These are phyloP conservation scores for Mortierella sp. DNA, from an alignment of 371 early-diverging fungal species.

Conservation along the genomic window DNA sequence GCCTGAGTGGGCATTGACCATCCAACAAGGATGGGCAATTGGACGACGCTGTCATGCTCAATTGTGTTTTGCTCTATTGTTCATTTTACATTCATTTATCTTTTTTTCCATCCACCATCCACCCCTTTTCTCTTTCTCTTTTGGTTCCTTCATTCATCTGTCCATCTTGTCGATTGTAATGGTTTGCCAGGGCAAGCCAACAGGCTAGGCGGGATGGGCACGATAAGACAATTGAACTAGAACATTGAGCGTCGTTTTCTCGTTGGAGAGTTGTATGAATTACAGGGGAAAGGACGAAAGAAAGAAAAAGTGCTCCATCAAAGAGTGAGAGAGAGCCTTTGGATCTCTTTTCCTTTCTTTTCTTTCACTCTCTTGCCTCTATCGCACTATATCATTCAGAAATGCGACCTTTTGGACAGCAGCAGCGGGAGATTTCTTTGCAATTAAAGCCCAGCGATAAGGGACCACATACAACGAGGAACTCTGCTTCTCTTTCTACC, in stretches of 20 bases:
- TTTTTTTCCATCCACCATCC: not conserved
- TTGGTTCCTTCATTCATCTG: not conserved
- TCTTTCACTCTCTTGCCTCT: not conserved
- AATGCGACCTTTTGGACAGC: not conserved
- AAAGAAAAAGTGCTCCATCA: not conserved
- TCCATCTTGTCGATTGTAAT: not conserved
- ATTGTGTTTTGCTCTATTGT: not conserved
- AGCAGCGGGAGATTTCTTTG: not conserved
- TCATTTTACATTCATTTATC: not conserved
- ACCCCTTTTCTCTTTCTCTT: not conserved
- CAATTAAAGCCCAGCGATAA: constrained; percentile 4
- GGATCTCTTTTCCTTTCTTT: not conserved
- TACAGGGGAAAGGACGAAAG: not conserved
- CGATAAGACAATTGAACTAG: not conserved
- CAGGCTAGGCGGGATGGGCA: not conserved
- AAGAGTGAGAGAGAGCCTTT: not conserved
- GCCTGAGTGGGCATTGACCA: not conserved
- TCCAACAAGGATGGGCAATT: not conserved
- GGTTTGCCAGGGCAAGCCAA: not conserved
- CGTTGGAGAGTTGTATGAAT: not conserved
- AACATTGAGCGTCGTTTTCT: not conserved
- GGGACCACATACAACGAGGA: not conserved
- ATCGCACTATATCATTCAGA: not conserved
- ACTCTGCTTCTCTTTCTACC: not conserved
- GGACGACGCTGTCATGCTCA: not conserved